These are phyloP conservation scores for Eutypella sp. DNA, from an alignment of 2,329 filamentous ascomycete species.

Conservation along the genomic window DNA sequence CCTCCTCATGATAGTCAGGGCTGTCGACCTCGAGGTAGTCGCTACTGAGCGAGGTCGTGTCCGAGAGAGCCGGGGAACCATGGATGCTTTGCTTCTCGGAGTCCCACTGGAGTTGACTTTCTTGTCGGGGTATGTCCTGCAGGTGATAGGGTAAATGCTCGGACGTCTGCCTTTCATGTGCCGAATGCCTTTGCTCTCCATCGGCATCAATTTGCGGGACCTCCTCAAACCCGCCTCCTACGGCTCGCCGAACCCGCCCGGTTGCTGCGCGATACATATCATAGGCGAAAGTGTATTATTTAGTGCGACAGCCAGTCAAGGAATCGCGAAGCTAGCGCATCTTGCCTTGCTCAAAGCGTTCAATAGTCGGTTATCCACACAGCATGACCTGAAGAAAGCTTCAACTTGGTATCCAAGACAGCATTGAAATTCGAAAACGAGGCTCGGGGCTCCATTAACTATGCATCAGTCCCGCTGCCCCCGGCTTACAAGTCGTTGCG, in stretches of 20 bases:
- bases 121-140: conserved; percentile 15
- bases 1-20: conserved; percentile 15
- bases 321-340: not conserved
- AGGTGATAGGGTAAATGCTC: conserved; percentile 16
- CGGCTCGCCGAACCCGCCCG: conserved; percentile 5
- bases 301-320: not conserved
- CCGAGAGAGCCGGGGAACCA: conserved; percentile 19
- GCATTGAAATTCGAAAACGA: not conserved
- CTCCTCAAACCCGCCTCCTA: conserved; percentile 12
- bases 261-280: conserved; percentile 11
- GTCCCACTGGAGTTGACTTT: conserved; percentile 1
- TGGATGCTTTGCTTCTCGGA: conserved; percentile 3
- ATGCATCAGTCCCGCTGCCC: not conserved
- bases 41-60: conserved; percentile 14
- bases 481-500: not conserved
- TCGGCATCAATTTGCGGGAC: conserved; percentile 17
- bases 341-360: not conserved
- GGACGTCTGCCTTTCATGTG: conserved; percentile 6
- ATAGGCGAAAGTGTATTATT: not conserved
- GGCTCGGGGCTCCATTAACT: not conserved
- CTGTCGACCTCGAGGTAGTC: conserved; percentile 18
- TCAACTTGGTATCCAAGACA: too few species aligned
- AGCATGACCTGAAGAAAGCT: not conserved
- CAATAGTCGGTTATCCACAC: not conserved
- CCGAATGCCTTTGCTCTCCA: conserved; percentile 1